Evolutionary conservation across 208 protist genomes (phyloP), one percentile per base, ranked within the genome.

Genomic region (Leptomonas pyrrhocoris): DNA sequence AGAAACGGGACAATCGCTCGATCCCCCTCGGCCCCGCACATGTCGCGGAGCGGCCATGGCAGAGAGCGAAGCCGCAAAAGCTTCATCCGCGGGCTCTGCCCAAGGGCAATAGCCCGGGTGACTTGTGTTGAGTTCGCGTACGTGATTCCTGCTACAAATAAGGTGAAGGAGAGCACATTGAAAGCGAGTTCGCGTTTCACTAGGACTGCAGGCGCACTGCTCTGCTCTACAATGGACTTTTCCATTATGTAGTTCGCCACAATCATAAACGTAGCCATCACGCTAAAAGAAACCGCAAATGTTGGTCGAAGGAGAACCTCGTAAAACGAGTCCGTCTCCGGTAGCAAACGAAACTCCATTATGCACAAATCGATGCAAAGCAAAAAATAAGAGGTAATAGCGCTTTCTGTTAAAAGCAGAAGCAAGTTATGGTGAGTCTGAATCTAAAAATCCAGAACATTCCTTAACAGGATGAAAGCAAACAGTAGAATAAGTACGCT

Each of bases 181-280:
- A 84, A 50, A 11, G 42, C 59, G 7, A 80, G 31, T 21, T 74
- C 51, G 11, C 45, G 2, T 12, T 69, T 72, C 9, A 84, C 81
- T 0, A 86, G 63, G 25, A 68, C 48, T 6, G 74, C 74, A 57
- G 73, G 77, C 3, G 73, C 69, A 19, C 78, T 84, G 48, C 67
- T 70, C 13, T 74, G 56, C 53, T 84, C 81, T 15, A 79, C 51
- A 6, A 34, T 73, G 1, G 40, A 59, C 34, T 85, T 88, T 38
- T 88, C 83, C 65, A 88, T 74, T 9, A 81, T 36, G 53, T 88
- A 88, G 40, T 50, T 81, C 13, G 68, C 58, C 36, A 60, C 53
- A 27, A 88, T 59, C 74, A 79, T 73, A 21, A 88, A 34, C 4
- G 54, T 63, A 13, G 67, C 54, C 48, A 66, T 83, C 1, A 76